Evolutionary conservation across 345 rosid species (phyloP).

Genomic region (Brassica juncea): DNA sequence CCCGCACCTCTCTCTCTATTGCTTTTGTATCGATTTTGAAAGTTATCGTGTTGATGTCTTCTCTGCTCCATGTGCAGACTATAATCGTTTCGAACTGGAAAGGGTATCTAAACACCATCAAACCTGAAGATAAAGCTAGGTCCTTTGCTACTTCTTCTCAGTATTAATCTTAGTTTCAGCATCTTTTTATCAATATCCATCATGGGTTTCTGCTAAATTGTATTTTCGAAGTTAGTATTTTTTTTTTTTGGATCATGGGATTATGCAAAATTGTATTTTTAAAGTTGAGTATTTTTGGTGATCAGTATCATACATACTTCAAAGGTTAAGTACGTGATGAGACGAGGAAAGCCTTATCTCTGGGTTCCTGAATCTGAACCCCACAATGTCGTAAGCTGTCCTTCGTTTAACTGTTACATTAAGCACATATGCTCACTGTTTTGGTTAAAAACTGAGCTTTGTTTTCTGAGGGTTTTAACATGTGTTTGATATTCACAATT

Average conservation of each 20-base stretch:
- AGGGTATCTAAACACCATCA: conserved; percentile 70
- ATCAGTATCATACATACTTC: conserved; percentile 66
- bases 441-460: background rate
- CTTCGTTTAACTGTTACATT: conserved; percentile 3
- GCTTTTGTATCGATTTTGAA: background rate
- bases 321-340: conserved; percentile 73
- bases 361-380: conserved; percentile 81
- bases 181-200: background rate
- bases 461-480: background rate
- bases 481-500: conserved; percentile 1
- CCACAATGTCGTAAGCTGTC: conserved; percentile 71
- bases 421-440: background rate
- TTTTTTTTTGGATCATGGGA: background rate
- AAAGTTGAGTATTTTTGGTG: background rate
- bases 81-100: conserved; percentile 83
- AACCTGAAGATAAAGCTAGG: conserved; percentile 89
- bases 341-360: conserved; percentile 72
- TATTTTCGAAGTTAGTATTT: background rate
- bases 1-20: background rate
- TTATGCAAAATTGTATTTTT: background rate
- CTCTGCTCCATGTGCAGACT: conserved; percentile 48
- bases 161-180: background rate
- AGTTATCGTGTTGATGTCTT: background rate
- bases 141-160: conserved; percentile 13
- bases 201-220: background rate